Percentiles rank a stretch among this genome's conserved stretches.
Evolutionary conservation across 164 flowering plant species (phyloP).

Genomic region (Hamamelis virginiana): DNA sequence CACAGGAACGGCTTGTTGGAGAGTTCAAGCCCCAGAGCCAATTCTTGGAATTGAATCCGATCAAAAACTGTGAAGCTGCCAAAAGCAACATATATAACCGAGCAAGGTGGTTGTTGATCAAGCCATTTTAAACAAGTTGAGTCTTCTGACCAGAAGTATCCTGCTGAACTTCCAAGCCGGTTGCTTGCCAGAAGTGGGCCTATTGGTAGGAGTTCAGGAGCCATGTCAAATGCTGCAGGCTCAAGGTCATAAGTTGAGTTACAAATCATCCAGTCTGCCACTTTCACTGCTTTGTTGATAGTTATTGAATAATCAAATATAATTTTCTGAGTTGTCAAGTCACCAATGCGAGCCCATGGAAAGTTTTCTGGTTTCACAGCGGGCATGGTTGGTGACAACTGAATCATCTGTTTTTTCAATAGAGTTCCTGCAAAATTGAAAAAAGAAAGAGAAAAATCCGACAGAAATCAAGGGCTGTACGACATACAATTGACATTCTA

Average conservation of each 20-base stretch:
- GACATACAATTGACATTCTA: too few species aligned
- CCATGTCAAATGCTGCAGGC: conserved; percentile 16
- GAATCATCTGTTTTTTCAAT: too few species aligned
- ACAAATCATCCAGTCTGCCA: conserved; percentile 2
- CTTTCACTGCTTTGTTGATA: not conserved
- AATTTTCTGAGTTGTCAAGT: not conserved
- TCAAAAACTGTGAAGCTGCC: conserved; percentile 22
- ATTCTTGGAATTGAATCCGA: conserved; percentile 24
- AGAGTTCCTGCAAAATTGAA: too few species aligned
- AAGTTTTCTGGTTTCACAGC: too few species aligned
- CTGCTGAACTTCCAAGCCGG: conserved; percentile 6
- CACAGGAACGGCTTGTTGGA: conserved; percentile 24
- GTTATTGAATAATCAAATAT: not conserved
- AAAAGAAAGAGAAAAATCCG: too few species aligned
- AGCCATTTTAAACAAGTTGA: conserved; percentile 29
- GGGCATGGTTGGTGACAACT: too few species aligned
- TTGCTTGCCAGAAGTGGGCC: conserved; percentile 33
- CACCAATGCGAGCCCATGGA: too few species aligned
- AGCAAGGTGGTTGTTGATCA: conserved; percentile 22
- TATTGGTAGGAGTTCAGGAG: conserved; percentile 25
- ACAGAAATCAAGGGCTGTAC: too few species aligned
- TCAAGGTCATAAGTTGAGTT: conserved; percentile 44
- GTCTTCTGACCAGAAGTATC: conserved; percentile 20
- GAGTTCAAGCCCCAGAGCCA: conserved; percentile 33
- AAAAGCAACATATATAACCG: conserved; percentile 35